These are phyloP conservation scores for Petunia hybrid DNA, from an alignment of 305 asterid species.

Conservation along the genomic window DNA sequence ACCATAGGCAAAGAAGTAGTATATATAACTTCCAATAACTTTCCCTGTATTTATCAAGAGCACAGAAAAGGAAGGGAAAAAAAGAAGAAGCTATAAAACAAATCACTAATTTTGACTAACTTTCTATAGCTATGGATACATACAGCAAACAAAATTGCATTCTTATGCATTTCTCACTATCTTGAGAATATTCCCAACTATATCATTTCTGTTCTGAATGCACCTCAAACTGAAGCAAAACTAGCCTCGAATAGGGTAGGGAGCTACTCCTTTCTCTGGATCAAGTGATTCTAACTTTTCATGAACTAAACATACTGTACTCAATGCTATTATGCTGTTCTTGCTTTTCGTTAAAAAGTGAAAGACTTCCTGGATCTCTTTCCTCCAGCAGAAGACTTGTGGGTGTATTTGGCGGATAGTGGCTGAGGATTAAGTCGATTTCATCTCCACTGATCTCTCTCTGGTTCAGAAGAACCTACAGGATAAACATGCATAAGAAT, in stretches of 20 bases:
- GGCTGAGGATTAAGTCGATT: slow-evolving; percentile 72
- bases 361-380: slow-evolving; percentile 79
- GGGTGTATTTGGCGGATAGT: slow-evolving; percentile 80
- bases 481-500: not conserved
- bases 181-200: not conserved
- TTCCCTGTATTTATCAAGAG: no score
- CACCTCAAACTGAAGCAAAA: slow-evolving; percentile 20
- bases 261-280: not conserved
- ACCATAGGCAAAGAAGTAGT: no score
- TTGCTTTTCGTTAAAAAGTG: slow-evolving; percentile 49
- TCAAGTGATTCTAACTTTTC: slow-evolving; percentile 27
- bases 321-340: slow-evolving; percentile 54
- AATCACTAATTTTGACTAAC: slow-evolving; percentile 7
- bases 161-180: not conserved
- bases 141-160: slow-evolving; percentile 13
- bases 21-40: no score
- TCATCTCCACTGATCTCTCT: slow-evolving; percentile 82
- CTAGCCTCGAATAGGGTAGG: slow-evolving; percentile 10
- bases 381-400: slow-evolving; percentile 74
- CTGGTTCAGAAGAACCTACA: slow-evolving; percentile 86
- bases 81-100: not conserved
- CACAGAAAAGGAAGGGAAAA: not conserved
- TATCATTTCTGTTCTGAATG: not conserved
- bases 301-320: slow-evolving; percentile 59
- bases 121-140: not conserved